A percentile compares a stretch with the other conserved stretches of the same genome.
These are phyloP conservation scores for Epichloe brachyelytri DNA, from an alignment of 2,329 filamentous ascomycete species.

Conservation along the genomic window DNA sequence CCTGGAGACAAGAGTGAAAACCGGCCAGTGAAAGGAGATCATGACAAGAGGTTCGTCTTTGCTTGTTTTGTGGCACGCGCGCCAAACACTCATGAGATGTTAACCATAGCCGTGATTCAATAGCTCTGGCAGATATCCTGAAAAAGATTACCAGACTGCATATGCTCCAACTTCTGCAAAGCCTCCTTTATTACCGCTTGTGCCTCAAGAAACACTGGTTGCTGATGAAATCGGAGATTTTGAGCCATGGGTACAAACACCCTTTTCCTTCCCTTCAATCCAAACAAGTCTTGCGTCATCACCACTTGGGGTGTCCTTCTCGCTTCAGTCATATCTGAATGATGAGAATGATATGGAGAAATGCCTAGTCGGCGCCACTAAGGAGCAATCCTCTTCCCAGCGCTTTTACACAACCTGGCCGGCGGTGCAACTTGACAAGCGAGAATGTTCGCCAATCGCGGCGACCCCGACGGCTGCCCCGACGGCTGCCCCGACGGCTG, in stretches of 20 bases:
- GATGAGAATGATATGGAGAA: conserved; percentile 3
- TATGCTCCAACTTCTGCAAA: neutral
- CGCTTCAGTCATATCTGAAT: conserved; percentile 2
- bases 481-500: neutral
- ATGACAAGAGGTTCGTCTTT: neutral
- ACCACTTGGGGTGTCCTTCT: neutral
- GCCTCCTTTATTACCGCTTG: conserved; percentile 1
- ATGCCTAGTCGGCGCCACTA: neutral
- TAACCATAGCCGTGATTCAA: neutral
- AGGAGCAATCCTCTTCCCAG: neutral
- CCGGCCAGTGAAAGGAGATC: neutral
- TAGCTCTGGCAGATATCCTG: neutral
- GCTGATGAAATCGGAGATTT: neutral
- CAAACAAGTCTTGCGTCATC: neutral
- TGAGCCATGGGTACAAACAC: neutral
- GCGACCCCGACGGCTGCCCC: neutral
- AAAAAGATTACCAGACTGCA: neutral
- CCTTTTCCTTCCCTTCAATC: neutral
- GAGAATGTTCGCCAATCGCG: neutral
- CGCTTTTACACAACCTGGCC: neutral
- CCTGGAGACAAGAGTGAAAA: neutral
- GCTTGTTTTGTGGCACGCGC: neutral
- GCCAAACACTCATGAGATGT: neutral
- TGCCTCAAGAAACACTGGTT: neutral
- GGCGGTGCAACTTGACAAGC: neutral